These are phyloP conservation scores for Astragalus glycyphyllos DNA, from an alignment of 306 rosid genomes.

Conservation along the genomic window DNA sequence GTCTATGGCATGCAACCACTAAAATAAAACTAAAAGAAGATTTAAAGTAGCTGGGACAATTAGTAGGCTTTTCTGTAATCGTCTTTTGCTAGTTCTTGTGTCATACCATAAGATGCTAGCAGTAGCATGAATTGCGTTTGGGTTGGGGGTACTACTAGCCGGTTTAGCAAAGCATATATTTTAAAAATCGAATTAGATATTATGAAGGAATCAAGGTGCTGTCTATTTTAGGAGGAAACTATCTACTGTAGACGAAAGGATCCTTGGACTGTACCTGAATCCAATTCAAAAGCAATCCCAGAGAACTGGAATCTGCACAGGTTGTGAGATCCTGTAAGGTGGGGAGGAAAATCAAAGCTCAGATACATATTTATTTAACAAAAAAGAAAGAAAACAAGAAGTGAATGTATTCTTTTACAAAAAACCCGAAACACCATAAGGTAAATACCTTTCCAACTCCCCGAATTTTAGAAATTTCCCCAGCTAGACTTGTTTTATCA, in stretches of 20 bases:
- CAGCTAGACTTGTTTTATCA: conserved; percentile 67
- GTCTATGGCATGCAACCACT: conserved; percentile 24
- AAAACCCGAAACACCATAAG: conserved; percentile 21
- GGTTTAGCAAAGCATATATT: conserved; percentile 3
- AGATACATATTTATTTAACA: conserved; percentile 12
- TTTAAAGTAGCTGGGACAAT: conserved; percentile 11
- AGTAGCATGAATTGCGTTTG: conserved; percentile 1
- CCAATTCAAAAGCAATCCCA: conserved; percentile 85
- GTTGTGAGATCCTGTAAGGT: conserved; percentile 56
- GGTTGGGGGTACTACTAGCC: background rate
- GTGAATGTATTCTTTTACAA: conserved; percentile 3
- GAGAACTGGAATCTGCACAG: conserved; percentile 53
- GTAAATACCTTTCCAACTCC: conserved; percentile 61
- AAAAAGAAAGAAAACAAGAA: conserved; percentile 13
- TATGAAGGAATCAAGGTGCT: background rate
- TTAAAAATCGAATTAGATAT: conserved; percentile 8
- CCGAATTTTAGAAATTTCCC: conserved; percentile 76
- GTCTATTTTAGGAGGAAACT: conserved; percentile 5
- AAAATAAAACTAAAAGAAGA: conserved; percentile 23
- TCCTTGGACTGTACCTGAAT: conserved; percentile 66
- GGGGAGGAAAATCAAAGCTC: conserved; percentile 29
- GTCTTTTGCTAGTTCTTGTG: background rate
- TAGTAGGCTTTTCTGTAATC: background rate
- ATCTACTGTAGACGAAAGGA: conserved; percentile 8
- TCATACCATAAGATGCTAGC: background rate